Evolutionary conservation across 73 alveolate genomes (phyloP), one percentile per base, ranked within the genome.

Genomic region (Loxodes magnus): DNA sequence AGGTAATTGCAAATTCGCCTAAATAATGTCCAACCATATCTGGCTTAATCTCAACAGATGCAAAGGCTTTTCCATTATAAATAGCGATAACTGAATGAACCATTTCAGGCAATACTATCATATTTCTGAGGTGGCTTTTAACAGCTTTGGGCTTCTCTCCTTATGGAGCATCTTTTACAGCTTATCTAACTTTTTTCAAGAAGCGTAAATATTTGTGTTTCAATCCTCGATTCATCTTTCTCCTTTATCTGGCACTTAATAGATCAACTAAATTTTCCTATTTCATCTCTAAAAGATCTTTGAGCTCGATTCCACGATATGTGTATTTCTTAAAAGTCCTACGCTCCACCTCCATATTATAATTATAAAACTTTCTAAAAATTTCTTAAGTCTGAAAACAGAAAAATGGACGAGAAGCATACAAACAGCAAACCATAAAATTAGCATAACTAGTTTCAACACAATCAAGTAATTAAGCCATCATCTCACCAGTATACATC

Each of bases 91-190:
- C 76, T 38, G 90, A 68, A 33, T 82, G 87, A 23, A 81, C 86
- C 87, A 81, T 74, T 30, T 79, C 71, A 17, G 89, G 94, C 58
- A 81, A 65, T 23, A 81, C 82, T 58, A 81, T 81, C 51, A 79
- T 51, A 67, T 81, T 71, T 81, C 94, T 81, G 67, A 81, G 75
- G 65, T 81, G 94, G 55, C 90, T 81, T 53, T 70, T 81, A 43
- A 81, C 83, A 6, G 90, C 77, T 64, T 77, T 64, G 24, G 89
- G 94, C 52, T 76, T 75, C 52, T 81, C 94, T 28, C 94, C 94
- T 46, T 48, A 57, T 4, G 82, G 70, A 60, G 68, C 14, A 26
- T 68, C 64, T 38, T 72, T 72, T 76, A 68, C 70, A 20, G 82
- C 78, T 30, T 74, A 64, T 57, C 57, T 52, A 64, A 74, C 67